Evolutionary conservation across 768 basidiomycete genomes (phyloP).

Genomic region (Kwoniella botswanensis): DNA sequence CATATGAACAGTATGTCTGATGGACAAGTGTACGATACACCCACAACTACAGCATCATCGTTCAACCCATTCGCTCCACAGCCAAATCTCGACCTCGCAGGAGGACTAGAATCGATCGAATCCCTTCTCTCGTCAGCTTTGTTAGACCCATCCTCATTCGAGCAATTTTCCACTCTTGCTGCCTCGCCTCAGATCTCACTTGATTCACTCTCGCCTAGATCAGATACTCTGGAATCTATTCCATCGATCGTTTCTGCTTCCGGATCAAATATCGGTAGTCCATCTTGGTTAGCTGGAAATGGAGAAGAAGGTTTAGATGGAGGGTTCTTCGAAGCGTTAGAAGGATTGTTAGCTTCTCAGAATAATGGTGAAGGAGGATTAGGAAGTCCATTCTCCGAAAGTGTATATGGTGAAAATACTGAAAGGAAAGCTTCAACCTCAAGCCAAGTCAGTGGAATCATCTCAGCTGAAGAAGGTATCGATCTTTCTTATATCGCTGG

Average conservation of each 20-base stretch:
- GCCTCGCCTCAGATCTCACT: conserved; percentile 21
- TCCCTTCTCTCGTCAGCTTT: conserved; percentile 14
- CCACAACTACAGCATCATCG: not conserved
- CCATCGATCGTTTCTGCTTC: not conserved
- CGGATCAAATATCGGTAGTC: conserved; percentile 1
- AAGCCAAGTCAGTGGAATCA: conserved; percentile 2
- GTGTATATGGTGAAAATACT: not conserved
- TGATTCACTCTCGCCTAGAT: conserved; percentile 3
- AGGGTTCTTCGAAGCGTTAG: conserved; percentile 15
- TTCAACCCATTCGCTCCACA: not conserved
- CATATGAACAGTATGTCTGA: not conserved
- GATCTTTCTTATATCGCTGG: conserved; percentile 19
- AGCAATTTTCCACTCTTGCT: conserved; percentile 17
- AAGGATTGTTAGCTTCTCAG: conserved; percentile 11
- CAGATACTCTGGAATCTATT: conserved; percentile 6
- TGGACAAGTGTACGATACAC: conserved; percentile 1
- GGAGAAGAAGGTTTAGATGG: not conserved
- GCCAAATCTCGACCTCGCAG: not conserved
- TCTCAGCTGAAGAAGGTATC: not conserved
- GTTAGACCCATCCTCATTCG: conserved; percentile 20
- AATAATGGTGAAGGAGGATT: not conserved
- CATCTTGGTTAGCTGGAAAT: not conserved
- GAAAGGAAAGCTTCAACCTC: not conserved
- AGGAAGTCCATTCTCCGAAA: not conserved
- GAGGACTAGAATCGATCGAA: conserved; percentile 21